phyloP scores from a whole-genome alignment of 768 basidiomycete species.

The Leccinum imitatum region DNA sequence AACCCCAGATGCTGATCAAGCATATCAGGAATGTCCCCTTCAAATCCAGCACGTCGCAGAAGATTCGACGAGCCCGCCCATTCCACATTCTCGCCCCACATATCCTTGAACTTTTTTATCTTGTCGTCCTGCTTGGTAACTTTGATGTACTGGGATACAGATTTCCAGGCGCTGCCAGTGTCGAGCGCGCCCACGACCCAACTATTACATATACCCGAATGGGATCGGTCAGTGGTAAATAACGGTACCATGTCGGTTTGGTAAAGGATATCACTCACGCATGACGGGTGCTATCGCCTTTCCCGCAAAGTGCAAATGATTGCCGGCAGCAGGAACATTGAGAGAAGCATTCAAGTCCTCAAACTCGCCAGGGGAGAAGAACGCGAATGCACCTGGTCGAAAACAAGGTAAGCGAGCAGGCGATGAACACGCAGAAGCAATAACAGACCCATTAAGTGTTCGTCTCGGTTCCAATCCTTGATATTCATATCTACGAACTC shows the following conservation, averaged over 20 bases:
- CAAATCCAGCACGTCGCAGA: background rate
- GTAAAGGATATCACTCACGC: slow-evolving; percentile 5
- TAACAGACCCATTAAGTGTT: slow-evolving; percentile 35
- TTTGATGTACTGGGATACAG: slow-evolving; percentile 30
- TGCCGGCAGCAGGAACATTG: slow-evolving; percentile 29
- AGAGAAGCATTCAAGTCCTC: slow-evolving; percentile 32
- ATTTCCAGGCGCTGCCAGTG: slow-evolving; percentile 31
- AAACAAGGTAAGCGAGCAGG: background rate
- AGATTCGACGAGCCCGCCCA: slow-evolving; percentile 18
- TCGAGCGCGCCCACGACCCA: slow-evolving; percentile 44
- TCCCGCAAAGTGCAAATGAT: slow-evolving; percentile 17
- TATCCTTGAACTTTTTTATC: slow-evolving; percentile 18
- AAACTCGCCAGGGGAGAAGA: slow-evolving; percentile 43
- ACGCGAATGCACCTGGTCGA: slow-evolving; percentile 38
- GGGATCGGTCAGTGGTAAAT: background rate
- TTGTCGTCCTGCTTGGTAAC: slow-evolving; percentile 10
- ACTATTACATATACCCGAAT: slow-evolving; percentile 10
- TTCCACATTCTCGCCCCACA: slow-evolving; percentile 35
- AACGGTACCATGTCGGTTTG: slow-evolving; percentile 18
- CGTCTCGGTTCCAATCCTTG: slow-evolving; percentile 37
- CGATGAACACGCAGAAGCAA: background rate
- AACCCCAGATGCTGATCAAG: slow-evolving; percentile 11
- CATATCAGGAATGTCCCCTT: background rate
- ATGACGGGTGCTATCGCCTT: slow-evolving; percentile 17
- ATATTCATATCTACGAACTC: slow-evolving; percentile 25